Conservation (phyloP, 176 grass and related monocot genomes). For the Pontederia crassipes region DNA sequence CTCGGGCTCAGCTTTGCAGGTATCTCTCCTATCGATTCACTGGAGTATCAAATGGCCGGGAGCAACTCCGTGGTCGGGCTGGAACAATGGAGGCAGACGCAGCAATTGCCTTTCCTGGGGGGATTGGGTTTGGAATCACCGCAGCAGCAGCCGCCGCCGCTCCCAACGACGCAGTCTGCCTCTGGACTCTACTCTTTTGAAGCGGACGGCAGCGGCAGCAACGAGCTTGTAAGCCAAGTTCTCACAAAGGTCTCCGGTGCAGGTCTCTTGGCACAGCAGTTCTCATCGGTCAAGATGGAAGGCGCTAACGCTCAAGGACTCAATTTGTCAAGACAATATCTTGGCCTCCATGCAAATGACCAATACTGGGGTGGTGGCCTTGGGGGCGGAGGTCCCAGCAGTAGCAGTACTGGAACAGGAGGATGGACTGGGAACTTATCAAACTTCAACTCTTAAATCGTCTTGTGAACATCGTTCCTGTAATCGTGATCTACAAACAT, state of each 20-base stretch:
- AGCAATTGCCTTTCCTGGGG: constrained; percentile 23
- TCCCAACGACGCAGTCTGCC: constrained; percentile 25
- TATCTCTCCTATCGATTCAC: constrained; percentile 23
- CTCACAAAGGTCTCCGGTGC: constrained; percentile 54
- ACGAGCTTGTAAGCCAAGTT: constrained; percentile 18
- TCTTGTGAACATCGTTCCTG: neutral
- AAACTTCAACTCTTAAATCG: constrained; percentile 56
- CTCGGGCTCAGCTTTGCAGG: constrained; percentile 46
- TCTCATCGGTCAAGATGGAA: constrained; percentile 14
- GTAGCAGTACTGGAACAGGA: constrained; percentile 6
- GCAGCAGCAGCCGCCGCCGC: constrained; percentile 21
- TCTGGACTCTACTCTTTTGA: constrained; percentile 41
- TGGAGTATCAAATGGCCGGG: constrained; percentile 35
- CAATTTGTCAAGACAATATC: neutral
- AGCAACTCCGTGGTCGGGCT: constrained; percentile 21
- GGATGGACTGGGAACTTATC: constrained; percentile 69
- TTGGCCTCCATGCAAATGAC: neutral
- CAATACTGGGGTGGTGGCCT: neutral
- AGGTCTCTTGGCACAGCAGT: neutral
- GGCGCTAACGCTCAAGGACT: neutral
- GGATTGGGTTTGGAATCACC: neutral
- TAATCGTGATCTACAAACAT: neutral
- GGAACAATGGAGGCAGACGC: constrained; percentile 38
- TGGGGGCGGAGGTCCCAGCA: neutral
- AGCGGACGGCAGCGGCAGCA: constrained; percentile 23